Percentiles rank a stretch among this genome's conserved stretches.
Conservation (phyloP, 495 filamentous ascomycete species). For the Ascodesmis nigricans region DNA sequence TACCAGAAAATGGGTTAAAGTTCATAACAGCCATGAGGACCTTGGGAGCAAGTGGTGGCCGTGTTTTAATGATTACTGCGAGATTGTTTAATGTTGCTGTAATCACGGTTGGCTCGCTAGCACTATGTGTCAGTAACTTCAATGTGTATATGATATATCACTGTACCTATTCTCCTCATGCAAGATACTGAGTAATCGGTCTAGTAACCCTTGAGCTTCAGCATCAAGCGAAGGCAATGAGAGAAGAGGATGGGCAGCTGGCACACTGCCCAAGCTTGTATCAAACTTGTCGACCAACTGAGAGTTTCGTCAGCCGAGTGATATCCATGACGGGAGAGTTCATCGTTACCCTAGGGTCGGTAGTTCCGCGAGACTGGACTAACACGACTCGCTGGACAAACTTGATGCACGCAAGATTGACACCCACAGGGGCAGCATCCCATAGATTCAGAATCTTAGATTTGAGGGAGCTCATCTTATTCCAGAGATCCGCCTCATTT, state of each 20-base stretch:
- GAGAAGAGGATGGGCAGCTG: slow-evolving; percentile 55
- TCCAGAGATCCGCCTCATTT: slow-evolving; percentile 59
- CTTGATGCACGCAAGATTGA: slow-evolving; percentile 88
- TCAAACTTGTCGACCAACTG: slow-evolving; percentile 70
- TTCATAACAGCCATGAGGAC: slow-evolving; percentile 67
- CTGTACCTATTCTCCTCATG: slow-evolving; percentile 67
- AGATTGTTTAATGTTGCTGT: slow-evolving; percentile 83
- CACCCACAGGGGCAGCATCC: slow-evolving; percentile 54
- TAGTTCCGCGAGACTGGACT: slow-evolving; percentile 67
- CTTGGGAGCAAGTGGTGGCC: slow-evolving; percentile 58
- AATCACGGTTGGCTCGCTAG: slow-evolving; percentile 68
- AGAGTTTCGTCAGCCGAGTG: too few species aligned
- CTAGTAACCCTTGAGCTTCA: slow-evolving; percentile 70
- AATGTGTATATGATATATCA: slow-evolving; percentile 6
- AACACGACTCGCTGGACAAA: slow-evolving; percentile 85
- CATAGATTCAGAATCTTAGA: slow-evolving; percentile 65
- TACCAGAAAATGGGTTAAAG: slow-evolving; percentile 72
- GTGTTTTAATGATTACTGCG: slow-evolving; percentile 52
- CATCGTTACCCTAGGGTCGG: slow-evolving; percentile 57
- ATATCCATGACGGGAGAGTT: too few species aligned
- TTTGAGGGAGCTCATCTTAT: slow-evolving; percentile 73
- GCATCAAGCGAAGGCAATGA: slow-evolving; percentile 65
- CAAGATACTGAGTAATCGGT: slow-evolving; percentile 66
- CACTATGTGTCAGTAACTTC: slow-evolving; percentile 9
- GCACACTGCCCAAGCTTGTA: slow-evolving; percentile 65